Evolutionary conservation across 805 yeast species (phyloP), one percentile per base, ranked within the genome.

Genomic region (Torulaspora maleeae): DNA sequence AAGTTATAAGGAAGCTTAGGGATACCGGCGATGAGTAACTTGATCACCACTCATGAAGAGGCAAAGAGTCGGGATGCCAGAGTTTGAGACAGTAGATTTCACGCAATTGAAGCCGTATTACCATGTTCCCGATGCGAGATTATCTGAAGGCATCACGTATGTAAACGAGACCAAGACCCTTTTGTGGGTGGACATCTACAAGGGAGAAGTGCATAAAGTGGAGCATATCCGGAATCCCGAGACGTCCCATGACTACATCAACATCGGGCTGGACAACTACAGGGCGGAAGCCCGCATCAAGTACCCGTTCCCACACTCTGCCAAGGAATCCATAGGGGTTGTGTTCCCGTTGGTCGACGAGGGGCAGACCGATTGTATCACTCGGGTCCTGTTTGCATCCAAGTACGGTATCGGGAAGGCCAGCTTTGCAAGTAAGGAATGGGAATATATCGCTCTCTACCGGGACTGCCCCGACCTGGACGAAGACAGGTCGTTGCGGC

Each of bases 61-160:
- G 25, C 8, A 22, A 22, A 8, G 25, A 22, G 25, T 22, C 8
- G 13, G n/a, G 12, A 40, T 40, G 43, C 11, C 43, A 24, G 43
- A 27, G 17, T 38, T 24, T 36, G 44, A 35, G 17, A 17, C 15
- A 7, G 39, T 47, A 8, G 55, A 52, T 43, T 43, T 40, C 41
- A 35, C 38, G 1, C 33, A 36, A 9, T 7, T 47, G 1, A 45
- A 50, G 36, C 60, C 64, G 5, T 60, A 53, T 34, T 54, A 45
- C 27, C 56, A 52, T 30, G 50, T 48, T 19, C 50, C 51, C 2
- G 56, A 48, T 39, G 55, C 63, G 7, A 51, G 83, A 44, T 67
- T 84, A 4, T 68, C 80, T 7, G 93, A 84, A 59, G 90, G 90
- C 13, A 68, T 82, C 53, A 76, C 85, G 2, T 83, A 80, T 59